Evolutionary conservation across 2,329 filamentous ascomycete genomes (phyloP), one percentile per base, ranked within the genome.

Genomic region (Colletotrichum sp.): DNA sequence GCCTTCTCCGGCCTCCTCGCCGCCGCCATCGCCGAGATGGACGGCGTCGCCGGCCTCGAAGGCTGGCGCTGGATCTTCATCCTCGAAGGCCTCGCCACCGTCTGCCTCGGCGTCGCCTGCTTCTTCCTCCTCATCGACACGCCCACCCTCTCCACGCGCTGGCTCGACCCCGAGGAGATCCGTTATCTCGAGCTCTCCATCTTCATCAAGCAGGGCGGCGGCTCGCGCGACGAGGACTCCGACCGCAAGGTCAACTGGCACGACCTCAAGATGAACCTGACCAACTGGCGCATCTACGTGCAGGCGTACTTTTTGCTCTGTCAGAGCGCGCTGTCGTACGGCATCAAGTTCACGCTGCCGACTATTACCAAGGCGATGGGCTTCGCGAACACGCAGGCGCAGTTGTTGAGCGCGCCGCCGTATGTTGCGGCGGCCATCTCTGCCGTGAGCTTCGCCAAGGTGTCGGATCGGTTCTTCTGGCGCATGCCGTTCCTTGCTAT

Each of bases 381-480:
- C 1, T 85, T 82, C 73, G 81, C 79, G 16, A 81, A 79, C 8
- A 82, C 79, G 0, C 76, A 83, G 68, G 78, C 80, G 8, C 84
- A 85, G 69, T 75, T 80, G 16, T 78, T 83, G 8, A 77, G 71
- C 12, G 79, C 80, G 1, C 81, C 81, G 8, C 81, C 80, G 3
- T 81, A 80, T n/a, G 65, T 81, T 8, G 69, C 80, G 1, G 77
- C 80, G 2, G 80, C 69, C 4, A 32, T 80, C n/a, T 79, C 94
- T 1, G 95, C 94, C 0, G 86, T 95, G 4, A 67, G 85, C 1
- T 87, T 95, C 30, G 94, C 94, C 3, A 94, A 88, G 80, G 82
- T 93, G 7, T 93, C 93, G 0, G 94, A 96, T 80, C 88, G 91
- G 2, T 94, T 92, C 2, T 85, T 88, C 26, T 88, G 90, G 80